Evolutionary conservation across 805 yeast genomes (phyloP), one percentile per base, ranked within the genome.

Genomic region (Danielia oregonensis): DNA sequence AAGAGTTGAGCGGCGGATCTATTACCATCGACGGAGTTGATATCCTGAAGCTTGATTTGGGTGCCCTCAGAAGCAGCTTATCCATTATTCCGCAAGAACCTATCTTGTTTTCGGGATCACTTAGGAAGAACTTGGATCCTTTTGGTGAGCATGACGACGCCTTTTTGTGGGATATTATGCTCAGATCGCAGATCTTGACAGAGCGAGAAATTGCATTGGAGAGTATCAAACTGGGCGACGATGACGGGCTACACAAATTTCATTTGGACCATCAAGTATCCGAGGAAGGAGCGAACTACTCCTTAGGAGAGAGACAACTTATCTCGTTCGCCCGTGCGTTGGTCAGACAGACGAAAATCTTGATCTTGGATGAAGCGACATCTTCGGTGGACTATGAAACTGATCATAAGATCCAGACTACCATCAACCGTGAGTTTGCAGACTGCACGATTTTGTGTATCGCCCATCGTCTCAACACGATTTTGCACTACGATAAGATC

Each of bases 391-490:
- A 82, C 54, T 77, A 77, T 50, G 82, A 75, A 44, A 82, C 89
- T 0, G 91, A 87, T 57, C 70, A 82, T 3, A 75, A 74, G 54
- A 83, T 87, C 44, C 96, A 87, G 55, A 46, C 65, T n/a, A 84
- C 95, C 3, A 84, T 83, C 39, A 66, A 76, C n/a, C 64, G 65
- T n/a, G 89, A 85, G 52, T 88, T 87, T 53, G 37, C 60, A 2
- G 61, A 76, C 18, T 79, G 93, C 44, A 86, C 96, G 0, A 79
- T 86, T 35, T 63, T 87, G 43, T 86, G 95, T 43, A 86, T 87
- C 60, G 96, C 96, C 4, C 96, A 87, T 58, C 68, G 96, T 43
- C 68, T 88, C 62, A 74, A 79, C 40, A 80, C 91, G 0, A 83
- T 83, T 42, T 63, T 80, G 35, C 76, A 78, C 47, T 83, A 84